Base-by-base conservation (phyloP, 805 yeast species). In the Nadsonia fulvescens region DNA sequence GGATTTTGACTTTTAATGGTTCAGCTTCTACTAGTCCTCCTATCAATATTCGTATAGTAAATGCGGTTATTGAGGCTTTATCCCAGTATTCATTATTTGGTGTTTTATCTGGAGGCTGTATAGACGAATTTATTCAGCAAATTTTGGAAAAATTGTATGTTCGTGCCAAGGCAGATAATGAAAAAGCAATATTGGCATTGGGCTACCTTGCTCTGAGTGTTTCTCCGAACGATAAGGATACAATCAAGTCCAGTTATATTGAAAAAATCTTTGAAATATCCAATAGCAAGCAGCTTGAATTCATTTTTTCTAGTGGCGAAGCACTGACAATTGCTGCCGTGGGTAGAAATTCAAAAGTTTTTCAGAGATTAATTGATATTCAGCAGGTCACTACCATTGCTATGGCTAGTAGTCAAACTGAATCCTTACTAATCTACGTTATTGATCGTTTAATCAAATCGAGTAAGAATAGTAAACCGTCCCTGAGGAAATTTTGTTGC, bases 271-370 rank as follows among this genome's bases (percentile, higher is more conserved):
- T 59, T 37, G 71, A 64, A 3, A 59, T 76, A 0, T 70, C 74
- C 42, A 43, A 33, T 17, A 63, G 81, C 1, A 79, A 75, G 34
- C 79, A 76, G 33, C 55, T 68, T n/a, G 95, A 86, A 33, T 65
- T 57, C 26, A 49, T 74, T 12, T 79, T 86, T 37, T 60, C 81
- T 0, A 61, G 72, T 24, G 95, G 96, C 28, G 96, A 86, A 43
- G 82, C 93, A 0, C 49, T 83, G 11, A 58, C 77, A 14, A 56
- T 78, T 8, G 40, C 75, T 4, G 71, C 78, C 0, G 61, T 69
- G 11, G 93, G 93, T 1, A 75, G 92, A 89, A 46, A 58, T 3
- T 71, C 93, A 1, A 56, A 53, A 15, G 56, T 61, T 8, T 47
- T 81, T 35, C 42, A 44, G 14, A 58, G 63, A 23, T 51, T 60